A percentile compares a stretch with the other conserved stretches of the same genome.
phyloP scores from a whole-genome alignment of 345 rosid species.

The rapeseed (Brassica napus) region DNA sequence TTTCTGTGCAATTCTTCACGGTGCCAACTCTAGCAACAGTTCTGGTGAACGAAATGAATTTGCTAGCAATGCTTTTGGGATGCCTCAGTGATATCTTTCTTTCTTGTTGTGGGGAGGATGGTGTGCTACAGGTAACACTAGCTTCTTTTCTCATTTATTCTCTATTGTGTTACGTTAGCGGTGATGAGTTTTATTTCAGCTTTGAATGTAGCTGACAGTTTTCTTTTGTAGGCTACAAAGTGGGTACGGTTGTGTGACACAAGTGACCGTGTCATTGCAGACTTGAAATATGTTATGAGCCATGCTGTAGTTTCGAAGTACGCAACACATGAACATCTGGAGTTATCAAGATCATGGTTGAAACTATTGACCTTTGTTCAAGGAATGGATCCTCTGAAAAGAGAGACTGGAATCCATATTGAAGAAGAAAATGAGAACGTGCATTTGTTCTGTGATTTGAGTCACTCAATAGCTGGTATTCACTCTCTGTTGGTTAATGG shows the following conservation, averaged over 20 bases:
- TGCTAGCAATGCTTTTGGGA: slow-evolving; percentile 64
- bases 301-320: slow-evolving; percentile 69
- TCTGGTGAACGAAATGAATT: slow-evolving; percentile 81
- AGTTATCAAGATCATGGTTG: slow-evolving; percentile 76
- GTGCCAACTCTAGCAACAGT: slow-evolving; percentile 86
- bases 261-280: slow-evolving; percentile 67
- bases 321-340: slow-evolving; percentile 57
- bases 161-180: not conserved
- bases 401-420: slow-evolving; percentile 73
- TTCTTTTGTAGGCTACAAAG: slow-evolving; percentile 60
- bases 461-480: slow-evolving; percentile 60
- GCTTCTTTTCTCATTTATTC: slow-evolving; percentile 18
- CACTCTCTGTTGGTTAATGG: slow-evolving; percentile 78
- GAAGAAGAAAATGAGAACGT: slow-evolving; percentile 72
- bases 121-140: slow-evolving; percentile 61
- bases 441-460: slow-evolving; percentile 60
- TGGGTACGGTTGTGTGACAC: slow-evolving; percentile 63
- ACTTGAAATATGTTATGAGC: slow-evolving; percentile 82
- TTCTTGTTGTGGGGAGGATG: slow-evolving; percentile 76
- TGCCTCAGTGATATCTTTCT: slow-evolving; percentile 70
- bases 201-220: slow-evolving; percentile 22
- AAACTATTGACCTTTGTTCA: slow-evolving; percentile 74
- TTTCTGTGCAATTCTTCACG: slow-evolving; percentile 92
- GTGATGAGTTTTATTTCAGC: slow-evolving; percentile 10
- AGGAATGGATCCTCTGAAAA: slow-evolving; percentile 80